A percentile compares a stretch with the other conserved stretches of the same genome.
These are phyloP conservation scores for Podospora pseudocomata DNA, from an alignment of 495 filamentous ascomycete genomes.

Conservation along the genomic window DNA sequence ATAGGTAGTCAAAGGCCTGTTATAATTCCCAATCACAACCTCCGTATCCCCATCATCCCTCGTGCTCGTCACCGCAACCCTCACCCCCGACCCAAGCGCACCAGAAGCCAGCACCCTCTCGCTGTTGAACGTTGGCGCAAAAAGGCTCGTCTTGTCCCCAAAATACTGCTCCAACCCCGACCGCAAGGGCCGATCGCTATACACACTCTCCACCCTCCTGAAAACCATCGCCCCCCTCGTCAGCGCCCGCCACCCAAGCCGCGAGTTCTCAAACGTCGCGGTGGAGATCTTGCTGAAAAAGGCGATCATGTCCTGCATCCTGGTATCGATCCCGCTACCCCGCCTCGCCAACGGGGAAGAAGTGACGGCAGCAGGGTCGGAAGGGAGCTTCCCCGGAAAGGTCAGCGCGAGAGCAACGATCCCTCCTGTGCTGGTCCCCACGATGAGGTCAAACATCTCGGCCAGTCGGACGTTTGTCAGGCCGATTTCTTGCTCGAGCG, in stretches of 20 bases:
- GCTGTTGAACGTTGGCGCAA: not conserved
- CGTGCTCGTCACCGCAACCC: constrained; percentile 14
- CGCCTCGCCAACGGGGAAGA: no score
- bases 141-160: not conserved
- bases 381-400: not conserved
- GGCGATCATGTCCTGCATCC: not conserved
- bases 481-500: not conserved
- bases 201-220: not conserved
- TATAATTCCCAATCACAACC: constrained; percentile 14
- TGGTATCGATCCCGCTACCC: not conserved
- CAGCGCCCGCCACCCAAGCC: not conserved
- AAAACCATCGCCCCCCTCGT: not conserved
- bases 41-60: constrained; percentile 8
- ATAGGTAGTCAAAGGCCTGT: not conserved
- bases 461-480: not conserved
- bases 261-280: not conserved
- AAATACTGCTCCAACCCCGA: not conserved
- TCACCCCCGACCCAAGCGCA: not conserved
- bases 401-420: constrained; percentile 8
- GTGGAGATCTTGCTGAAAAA: not conserved
- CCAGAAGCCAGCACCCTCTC: not conserved
- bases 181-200: not conserved
- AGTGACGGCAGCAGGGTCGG: no score
- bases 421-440: constrained; percentile 13
- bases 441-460: constrained; percentile 11